A percentile compares a stretch with the other conserved stretches of the same genome.
phyloP scores from a whole-genome alignment of 148 eudicot genomes.

The Simmondsia chinensis region DNA sequence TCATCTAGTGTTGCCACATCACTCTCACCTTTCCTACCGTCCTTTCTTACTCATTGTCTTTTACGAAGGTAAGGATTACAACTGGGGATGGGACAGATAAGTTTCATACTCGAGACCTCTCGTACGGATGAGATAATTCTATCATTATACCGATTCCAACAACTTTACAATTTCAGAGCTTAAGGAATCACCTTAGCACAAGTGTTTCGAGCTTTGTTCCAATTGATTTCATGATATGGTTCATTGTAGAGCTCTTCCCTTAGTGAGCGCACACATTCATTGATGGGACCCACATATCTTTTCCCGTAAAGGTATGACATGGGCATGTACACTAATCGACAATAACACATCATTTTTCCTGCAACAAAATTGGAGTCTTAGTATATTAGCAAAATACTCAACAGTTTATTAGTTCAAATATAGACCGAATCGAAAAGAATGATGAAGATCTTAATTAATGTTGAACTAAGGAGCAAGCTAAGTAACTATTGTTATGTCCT shows the following conservation, averaged over 20 bases:
- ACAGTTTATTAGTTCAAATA: background rate
- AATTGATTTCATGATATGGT: slow-evolving; percentile 33
- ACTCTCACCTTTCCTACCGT: too few relatives aligned
- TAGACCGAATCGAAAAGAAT: background rate
- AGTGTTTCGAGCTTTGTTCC: slow-evolving; percentile 46
- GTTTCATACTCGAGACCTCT: too few relatives aligned
- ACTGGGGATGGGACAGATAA: too few relatives aligned
- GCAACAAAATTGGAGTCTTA: slow-evolving; percentile 3
- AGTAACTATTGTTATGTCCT: too few relatives aligned
- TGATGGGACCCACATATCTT: slow-evolving; percentile 49
- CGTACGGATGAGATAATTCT: too few relatives aligned
- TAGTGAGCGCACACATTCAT: slow-evolving; percentile 25
- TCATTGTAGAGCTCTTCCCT: slow-evolving; percentile 34
- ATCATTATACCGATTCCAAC: too few relatives aligned
- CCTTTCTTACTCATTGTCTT: too few relatives aligned
- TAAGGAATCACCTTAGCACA: slow-evolving; percentile 45
- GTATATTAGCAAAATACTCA: background rate
- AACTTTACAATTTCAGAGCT: too few relatives aligned
- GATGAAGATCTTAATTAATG: too few relatives aligned
- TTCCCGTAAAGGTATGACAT: slow-evolving; percentile 64
- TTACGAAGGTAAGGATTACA: too few relatives aligned
- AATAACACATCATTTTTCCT: slow-evolving; percentile 53
- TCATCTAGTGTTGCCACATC: too few relatives aligned
- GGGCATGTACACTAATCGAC: slow-evolving; percentile 67
- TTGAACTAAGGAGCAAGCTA: too few relatives aligned